phyloP scores from a whole-genome alignment of 306 rosid species.

The Amphicarpaea edgeworthii region DNA sequence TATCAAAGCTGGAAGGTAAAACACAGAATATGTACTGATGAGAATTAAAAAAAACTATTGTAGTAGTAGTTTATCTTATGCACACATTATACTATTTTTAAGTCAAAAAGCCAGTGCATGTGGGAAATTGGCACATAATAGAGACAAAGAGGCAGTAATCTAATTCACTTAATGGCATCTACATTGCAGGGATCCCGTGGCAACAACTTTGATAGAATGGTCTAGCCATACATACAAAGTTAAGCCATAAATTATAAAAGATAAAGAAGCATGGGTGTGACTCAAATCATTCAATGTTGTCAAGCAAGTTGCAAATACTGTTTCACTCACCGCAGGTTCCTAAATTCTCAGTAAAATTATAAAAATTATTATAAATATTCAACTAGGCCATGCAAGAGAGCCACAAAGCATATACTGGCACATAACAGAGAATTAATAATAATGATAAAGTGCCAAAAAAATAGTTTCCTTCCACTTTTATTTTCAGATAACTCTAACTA shows the following conservation, averaged over 20 bases:
- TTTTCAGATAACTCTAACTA: conserved; percentile 11
- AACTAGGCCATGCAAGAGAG: conserved; percentile 6
- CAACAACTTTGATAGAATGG: conserved; percentile 14
- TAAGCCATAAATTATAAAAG: conserved; percentile 26
- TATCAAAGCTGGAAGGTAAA: conserved; percentile 62
- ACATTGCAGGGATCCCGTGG: conserved; percentile 25
- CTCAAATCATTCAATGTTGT: not conserved
- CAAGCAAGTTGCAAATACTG: conserved; percentile 1
- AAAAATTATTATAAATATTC: conserved; percentile 13
- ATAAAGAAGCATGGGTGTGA: not conserved
- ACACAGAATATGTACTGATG: conserved; percentile 6
- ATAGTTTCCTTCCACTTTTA: conserved; percentile 8
- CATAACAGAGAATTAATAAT: not conserved
- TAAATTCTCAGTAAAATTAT: not conserved
- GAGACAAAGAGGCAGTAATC: not conserved
- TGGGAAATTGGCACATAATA: not conserved
- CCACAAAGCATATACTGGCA: not conserved
- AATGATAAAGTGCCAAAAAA: not conserved
- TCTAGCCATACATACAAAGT: not conserved
- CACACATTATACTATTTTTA: not conserved
- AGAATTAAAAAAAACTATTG: not conserved
- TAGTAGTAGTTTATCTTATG: not conserved
- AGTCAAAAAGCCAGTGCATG: not conserved
- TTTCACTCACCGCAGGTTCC: not conserved
- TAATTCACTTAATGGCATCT: not conserved